Evolutionary conservation across 2,329 filamentous ascomycete species (phyloP), one percentile per base, ranked within the genome.

Genomic region (Colletotrichum nymphaeae): DNA sequence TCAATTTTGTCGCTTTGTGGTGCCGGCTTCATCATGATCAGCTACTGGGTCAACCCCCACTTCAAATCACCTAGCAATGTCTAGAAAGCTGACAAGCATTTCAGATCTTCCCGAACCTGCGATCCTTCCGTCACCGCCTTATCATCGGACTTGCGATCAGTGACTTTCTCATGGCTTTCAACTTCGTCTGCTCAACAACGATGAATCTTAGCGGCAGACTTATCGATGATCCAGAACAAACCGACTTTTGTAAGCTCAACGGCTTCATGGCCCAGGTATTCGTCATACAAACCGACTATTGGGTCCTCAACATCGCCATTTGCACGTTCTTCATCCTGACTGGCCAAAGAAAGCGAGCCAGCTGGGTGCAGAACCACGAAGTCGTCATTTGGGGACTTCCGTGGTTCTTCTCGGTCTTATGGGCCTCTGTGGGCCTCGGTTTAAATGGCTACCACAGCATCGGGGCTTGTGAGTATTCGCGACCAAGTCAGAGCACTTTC

Each of bases 271-370:
- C 82, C 2, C 83, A 85, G 69, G 75, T 83, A 2, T 86, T 85
- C 65, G 83, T 86, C 32, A 79, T 85, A 1, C 84, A 85, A 73
- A 85, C 83, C 12, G 83, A 85, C 75, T 85, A 85, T 67, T 86
- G 84, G 84, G 81, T 86, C 8, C 69, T 86, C 2, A 71, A 77
- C n/a, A 84, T 86, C 56, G 83, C 84, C 2, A 63, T 83, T 7
- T 84, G 80, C 75, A 85, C 84, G 0, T 86, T 81, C 66, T 78
- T 85, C 1, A 82, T 85, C 42, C 78, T 86, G 22, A 80, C 81
- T 14, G 83, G 82, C 65, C 78, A 82, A 67, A 84, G 81, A 64
- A 73, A 76, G 19, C 76, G 77, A 28, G 80, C 82, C 5, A 75
- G 75, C 14, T 85, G 83, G 82, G 78, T 85, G 3, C 82, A 85